Base-by-base conservation (phyloP, 164 flowering plant genomes). In the Magnolia officinalis region DNA sequence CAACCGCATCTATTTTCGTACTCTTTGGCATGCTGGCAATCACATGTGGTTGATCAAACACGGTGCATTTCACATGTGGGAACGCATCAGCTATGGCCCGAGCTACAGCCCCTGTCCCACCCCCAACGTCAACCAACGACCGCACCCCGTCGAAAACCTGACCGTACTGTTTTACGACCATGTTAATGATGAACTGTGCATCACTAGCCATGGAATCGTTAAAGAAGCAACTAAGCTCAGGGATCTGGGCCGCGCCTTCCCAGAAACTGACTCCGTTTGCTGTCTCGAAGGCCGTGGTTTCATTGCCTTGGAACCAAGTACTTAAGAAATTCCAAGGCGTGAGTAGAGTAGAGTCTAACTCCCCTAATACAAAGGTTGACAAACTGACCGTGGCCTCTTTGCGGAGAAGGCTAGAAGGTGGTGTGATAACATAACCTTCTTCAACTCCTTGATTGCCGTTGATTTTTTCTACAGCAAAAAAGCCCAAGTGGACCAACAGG, bases 171-270 rank as follows among this genome's bases (percentile, higher is more conserved):
- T 63, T 66, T 8, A 85, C 23, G 23, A 85, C 11, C 20, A 84
- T 74, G 3, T 67, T 74, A 20, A 55, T 77, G 16, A 80, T 70
- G 65, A 88, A 29, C 24, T 64, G 70, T 2, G 86, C 45, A 72
- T 89, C 91, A 70, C 85, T 77, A 0, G 84, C 85, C 89, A 89
- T 87, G 24, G 80, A 86, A 64, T 84, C 80, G 72, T 85, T 79
- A 68, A 89, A 86, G 1, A 70, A 0, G 8, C 37, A 50, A 31
- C 71, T 81, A 4, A 78, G 26, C 16, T 71, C 72, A 0, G 81
- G 51, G 66, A n/a, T 2, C 5, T 71, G 67, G n/a, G 26, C 78
- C 6, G 69, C 31, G 20, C 11, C 14, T 1, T 84, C 74, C 77
- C 81, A 82, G 23, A 85, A n/a, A 31, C 50, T 19, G 29, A 0